A percentile compares a stretch with the other conserved stretches of the same genome.
These are phyloP conservation scores for Podila verticillata DNA, from an alignment of 192 early-diverging fungal genomes.

Conservation along the genomic window DNA sequence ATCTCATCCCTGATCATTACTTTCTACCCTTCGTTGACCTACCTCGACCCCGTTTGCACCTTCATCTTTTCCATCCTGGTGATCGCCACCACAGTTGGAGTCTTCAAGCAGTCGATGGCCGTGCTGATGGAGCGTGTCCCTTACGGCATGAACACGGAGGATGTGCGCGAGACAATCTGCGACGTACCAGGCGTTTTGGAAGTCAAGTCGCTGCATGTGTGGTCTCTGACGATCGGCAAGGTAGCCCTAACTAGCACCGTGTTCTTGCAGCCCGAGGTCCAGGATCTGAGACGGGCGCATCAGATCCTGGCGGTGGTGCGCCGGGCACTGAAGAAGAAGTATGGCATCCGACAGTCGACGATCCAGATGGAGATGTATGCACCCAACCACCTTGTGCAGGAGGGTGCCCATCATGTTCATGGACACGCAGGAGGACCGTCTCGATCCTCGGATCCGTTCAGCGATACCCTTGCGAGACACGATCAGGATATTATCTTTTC, in stretches of 20 bases:
- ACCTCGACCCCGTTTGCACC: conserved; percentile 85
- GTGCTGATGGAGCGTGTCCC: conserved; percentile 83
- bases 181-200: conserved; percentile 61
- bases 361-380: conserved; percentile 59
- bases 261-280: conserved; percentile 16
- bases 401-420: neutral
- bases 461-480: conserved; percentile 24
- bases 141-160: conserved; percentile 54
- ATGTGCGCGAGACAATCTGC: conserved; percentile 54
- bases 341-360: conserved; percentile 62
- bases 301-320: conserved; percentile 53
- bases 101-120: conserved; percentile 70
- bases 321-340: conserved; percentile 52
- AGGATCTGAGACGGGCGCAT: conserved; percentile 42
- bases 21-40: conserved; percentile 63
- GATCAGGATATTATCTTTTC: conserved; percentile 49
- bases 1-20: conserved; percentile 77
- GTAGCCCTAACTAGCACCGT: conserved; percentile 52
- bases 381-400: neutral
- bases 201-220: conserved; percentile 70
- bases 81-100: conserved; percentile 70
- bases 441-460: neutral
- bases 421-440: neutral
- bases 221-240: conserved; percentile 68
- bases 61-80: conserved; percentile 84